Evolutionary conservation across 2,329 filamentous ascomycete genomes (phyloP).

Genomic region (Capronia coronata): DNA sequence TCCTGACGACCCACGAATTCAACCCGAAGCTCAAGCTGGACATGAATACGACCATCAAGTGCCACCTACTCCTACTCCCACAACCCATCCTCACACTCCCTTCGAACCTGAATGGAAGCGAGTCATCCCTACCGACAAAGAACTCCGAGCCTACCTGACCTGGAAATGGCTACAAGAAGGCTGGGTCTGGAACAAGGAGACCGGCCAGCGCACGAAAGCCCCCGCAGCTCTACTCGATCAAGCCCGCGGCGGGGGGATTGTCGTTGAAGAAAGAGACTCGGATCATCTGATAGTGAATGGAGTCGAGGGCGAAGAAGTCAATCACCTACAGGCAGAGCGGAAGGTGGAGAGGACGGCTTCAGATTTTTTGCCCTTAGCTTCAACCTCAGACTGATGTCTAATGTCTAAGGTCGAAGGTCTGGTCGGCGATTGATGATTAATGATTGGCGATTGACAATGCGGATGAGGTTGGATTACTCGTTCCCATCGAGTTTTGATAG

Average conservation of each 20-base stretch:
- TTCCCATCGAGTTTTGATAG: too few species aligned
- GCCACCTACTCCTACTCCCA: background rate
- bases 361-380: conserved; percentile 25
- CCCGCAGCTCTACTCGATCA: conserved; percentile 36
- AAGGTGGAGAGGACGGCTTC: conserved; percentile 23
- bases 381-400: too few species aligned
- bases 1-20: too few species aligned
- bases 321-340: conserved; percentile 5
- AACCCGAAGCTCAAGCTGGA: background rate
- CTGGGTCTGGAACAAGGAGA: conserved; percentile 70
- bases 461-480: too few species aligned
- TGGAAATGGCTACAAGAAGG: conserved; percentile 93
- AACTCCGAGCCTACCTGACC: conserved; percentile 74
- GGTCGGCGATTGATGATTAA: too few species aligned
- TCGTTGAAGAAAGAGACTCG: conserved; percentile 37
- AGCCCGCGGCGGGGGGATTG: conserved; percentile 38
- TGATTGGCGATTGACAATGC: too few species aligned
- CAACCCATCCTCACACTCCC: conserved; percentile 28
- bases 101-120: conserved; percentile 90
- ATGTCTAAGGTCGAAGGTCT: too few species aligned
- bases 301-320: conserved; percentile 8
- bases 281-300: conserved; percentile 19
- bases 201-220: conserved; percentile 48
- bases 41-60: too few species aligned
- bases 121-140: conserved; percentile 71